Base-by-base conservation (phyloP, 31 red algal genomes). In the Bonnemaisonia californica region DNA sequence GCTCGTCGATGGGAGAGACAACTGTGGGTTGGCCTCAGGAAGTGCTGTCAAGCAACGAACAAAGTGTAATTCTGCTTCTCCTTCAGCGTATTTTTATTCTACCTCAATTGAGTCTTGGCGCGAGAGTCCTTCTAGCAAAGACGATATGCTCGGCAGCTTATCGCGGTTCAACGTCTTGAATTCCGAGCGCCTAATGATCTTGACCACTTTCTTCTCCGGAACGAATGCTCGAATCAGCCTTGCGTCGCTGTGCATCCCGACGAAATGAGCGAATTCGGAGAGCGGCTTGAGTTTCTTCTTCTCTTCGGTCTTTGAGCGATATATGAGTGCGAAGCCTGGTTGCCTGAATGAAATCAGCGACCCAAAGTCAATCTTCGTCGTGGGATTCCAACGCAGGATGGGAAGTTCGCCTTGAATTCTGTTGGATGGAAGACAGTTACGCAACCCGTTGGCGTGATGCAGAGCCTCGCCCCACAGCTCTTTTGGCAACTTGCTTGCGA, bases 231-330 rank as follows among this genome's bases (percentile, higher is more conserved):
- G 0, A 61, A 37, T 36, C n/a, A 77, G 74, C 3, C 51, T 77
- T 58, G 34, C 28, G 21, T 77, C 4, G 31, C 48, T 77, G 4
- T 56, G 23, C 74, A 77, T 77, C n/a, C 74, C 74, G 3, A 77
- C 74, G 26, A 77, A 77, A 28, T 77, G 74, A 13, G 22, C 74
- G 11, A 30, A 42, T 56, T 32, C 26, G 7, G 74, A 35, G 3
- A 47, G 4, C 19, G 74, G 32, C 13, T 31, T 4, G n/a, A 77
- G 22, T 28, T 54, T 54, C 74, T 41, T 74, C 0, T 74, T 74
- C 11, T 19, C 19, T 27, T n/a, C 39, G 26, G 7, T 68, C 11
- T 74, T 0, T 5, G 69, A 54, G 32, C 36, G 0, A 74, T 74
- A 74, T 7, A 74, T 1, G 21, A 74, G 51, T n/a, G 69, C 32